Evolutionary conservation across 306 rosid species (phyloP).

Genomic region (Parietaria judaica): DNA sequence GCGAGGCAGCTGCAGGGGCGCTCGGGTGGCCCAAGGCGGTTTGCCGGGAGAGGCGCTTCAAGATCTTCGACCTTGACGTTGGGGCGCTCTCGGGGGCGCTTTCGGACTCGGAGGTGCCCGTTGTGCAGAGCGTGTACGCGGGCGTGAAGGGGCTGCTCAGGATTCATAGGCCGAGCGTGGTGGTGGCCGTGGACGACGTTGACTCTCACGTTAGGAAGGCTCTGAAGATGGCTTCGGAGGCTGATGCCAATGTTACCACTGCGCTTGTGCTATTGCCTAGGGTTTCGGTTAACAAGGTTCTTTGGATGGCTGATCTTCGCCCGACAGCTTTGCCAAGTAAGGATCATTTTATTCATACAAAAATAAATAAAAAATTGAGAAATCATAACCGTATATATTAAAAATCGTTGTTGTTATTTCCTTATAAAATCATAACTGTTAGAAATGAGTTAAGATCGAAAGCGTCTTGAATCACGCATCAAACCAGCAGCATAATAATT

Average conservation of each 20-base stretch:
- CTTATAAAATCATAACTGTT: too few species aligned
- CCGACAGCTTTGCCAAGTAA: conserved; percentile 80
- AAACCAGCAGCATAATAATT: too few species aligned
- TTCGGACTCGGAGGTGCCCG: conserved; percentile 76
- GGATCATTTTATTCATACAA: conserved; percentile 7
- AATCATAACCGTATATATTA: too few species aligned
- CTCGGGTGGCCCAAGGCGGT: conserved; percentile 74
- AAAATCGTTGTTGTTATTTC: too few species aligned
- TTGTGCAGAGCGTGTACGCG: conserved; percentile 67
- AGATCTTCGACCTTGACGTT: conserved; percentile 65
- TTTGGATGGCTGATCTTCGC: conserved; percentile 95
- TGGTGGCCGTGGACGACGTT: conserved; percentile 61
- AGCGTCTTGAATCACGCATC: too few species aligned
- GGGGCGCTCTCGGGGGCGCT: conserved; percentile 53
- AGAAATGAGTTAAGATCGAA: too few species aligned
- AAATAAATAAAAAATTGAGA: too few species aligned
- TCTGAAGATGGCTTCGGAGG: conserved; percentile 77
- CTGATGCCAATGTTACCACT: conserved; percentile 36
- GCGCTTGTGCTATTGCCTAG: conserved; percentile 64
- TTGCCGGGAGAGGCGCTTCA: conserved; percentile 74
- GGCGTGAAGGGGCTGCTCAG: conserved; percentile 90
- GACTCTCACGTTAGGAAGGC: conserved; percentile 72
- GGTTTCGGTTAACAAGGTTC: conserved; percentile 60
- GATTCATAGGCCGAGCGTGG: conserved; percentile 79
- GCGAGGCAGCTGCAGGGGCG: conserved; percentile 69